phyloP scores from a whole-genome alignment of 2,329 filamentous ascomycete genomes.

The Pseudogymnoascus sp. region DNA sequence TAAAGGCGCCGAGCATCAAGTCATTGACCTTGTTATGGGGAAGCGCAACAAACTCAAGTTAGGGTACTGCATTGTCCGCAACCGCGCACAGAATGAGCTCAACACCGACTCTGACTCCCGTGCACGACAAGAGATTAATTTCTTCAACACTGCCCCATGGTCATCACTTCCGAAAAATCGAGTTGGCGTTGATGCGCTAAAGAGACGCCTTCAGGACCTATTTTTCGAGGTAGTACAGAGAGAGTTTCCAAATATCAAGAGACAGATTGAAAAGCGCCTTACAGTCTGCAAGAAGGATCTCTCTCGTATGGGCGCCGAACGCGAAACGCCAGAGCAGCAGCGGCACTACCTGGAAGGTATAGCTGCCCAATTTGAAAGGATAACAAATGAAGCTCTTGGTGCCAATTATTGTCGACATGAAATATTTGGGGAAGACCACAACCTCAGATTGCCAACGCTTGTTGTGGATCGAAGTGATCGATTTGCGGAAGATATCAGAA shows the following conservation, averaged over 20 bases:
- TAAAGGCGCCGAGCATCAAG: constrained; percentile 31
- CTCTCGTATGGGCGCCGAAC: constrained; percentile 37
- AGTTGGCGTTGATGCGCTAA: constrained; percentile 16
- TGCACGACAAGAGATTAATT: background rate
- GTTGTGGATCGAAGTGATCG: background rate
- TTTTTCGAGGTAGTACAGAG: constrained; percentile 13
- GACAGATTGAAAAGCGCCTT: constrained; percentile 13
- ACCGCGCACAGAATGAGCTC: constrained; percentile 18
- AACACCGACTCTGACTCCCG: background rate
- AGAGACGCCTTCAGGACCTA: constrained; percentile 12
- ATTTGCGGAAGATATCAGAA: background rate
- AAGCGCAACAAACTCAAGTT: constrained; percentile 14
- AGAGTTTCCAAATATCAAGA: constrained; percentile 14
- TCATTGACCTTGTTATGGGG: constrained; percentile 14
- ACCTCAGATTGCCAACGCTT: constrained; percentile 3
- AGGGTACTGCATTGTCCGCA: constrained; percentile 16
- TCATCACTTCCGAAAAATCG: constrained; percentile 12
- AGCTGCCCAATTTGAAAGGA: background rate
- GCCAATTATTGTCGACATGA: background rate
- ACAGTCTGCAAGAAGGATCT: constrained; percentile 10
- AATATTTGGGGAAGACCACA: background rate
- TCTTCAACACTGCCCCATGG: constrained; percentile 14
- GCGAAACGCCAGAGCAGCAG: constrained; percentile 39
- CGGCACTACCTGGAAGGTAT: constrained; percentile 32
- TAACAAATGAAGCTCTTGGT: background rate